Evolutionary conservation across 1,284 basidiomycete species (phyloP).

Genomic region (Moniliella sp.): DNA sequence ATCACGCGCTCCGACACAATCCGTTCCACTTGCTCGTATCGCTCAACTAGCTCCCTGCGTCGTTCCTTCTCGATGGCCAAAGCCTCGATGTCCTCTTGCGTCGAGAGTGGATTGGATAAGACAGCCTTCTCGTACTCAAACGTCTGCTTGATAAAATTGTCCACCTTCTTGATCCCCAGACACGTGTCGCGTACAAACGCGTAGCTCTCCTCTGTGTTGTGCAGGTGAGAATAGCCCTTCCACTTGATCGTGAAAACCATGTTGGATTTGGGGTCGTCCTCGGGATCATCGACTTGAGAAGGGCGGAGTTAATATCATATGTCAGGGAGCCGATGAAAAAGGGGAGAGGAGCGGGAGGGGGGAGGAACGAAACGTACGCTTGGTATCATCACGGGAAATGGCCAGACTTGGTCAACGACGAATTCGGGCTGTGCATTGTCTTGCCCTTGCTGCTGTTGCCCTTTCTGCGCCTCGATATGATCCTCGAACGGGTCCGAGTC

Average conservation of each 20-base stretch:
- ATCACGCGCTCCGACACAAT: slow-evolving; percentile 59
- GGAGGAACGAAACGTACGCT: too few relatives aligned
- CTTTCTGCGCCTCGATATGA: slow-evolving; percentile 7
- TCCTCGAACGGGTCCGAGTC: slow-evolving; percentile 31
- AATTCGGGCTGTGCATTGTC: too few relatives aligned
- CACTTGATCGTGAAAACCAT: slow-evolving; percentile 37
- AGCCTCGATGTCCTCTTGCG: slow-evolving; percentile 69
- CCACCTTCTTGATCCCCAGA: slow-evolving; percentile 75
- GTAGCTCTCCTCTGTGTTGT: slow-evolving; percentile 85
- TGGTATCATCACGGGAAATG: too few relatives aligned
- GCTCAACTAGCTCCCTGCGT: slow-evolving; percentile 67
- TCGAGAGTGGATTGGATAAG: slow-evolving; percentile 47
- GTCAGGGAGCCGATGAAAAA: too few relatives aligned
- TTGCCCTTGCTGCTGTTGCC: not conserved
- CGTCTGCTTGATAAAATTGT: slow-evolving; percentile 84
- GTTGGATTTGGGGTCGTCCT: slow-evolving; percentile 34
- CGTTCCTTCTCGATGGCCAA: slow-evolving; percentile 61
- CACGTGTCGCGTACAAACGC: slow-evolving; percentile 61
- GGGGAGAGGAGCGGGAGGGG: too few relatives aligned
- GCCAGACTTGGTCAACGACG: too few relatives aligned
- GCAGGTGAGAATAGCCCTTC: slow-evolving; percentile 37
- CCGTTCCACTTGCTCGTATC: slow-evolving; percentile 74
- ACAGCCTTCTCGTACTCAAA: slow-evolving; percentile 51
- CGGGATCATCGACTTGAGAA: slow-evolving; percentile 26
- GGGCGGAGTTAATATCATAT: too few relatives aligned